These are phyloP conservation scores for Spathaspora sp. DNA, from an alignment of 805 yeast species.

Conservation along the genomic window DNA sequence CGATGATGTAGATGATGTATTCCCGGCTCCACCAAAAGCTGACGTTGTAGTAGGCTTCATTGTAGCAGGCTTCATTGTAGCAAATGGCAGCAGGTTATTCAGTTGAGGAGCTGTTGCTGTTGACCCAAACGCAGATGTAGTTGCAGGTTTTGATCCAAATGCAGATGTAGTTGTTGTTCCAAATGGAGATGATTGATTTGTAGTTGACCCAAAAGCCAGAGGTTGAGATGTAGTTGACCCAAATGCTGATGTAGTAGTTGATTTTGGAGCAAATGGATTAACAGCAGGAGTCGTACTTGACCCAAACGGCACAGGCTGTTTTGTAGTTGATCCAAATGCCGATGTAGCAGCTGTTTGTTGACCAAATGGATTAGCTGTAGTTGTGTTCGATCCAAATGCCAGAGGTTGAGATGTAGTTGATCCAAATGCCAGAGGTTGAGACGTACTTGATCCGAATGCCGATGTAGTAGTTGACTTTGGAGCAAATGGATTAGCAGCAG, in stretches of 20 bases:
- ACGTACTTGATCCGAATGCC: neutral
- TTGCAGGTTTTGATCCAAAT: neutral
- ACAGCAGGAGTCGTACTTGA: neutral
- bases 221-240: neutral
- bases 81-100: constrained; percentile 3
- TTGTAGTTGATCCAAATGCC: constrained; percentile 12
- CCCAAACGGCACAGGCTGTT: constrained; percentile 5
- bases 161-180: neutral
- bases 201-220: constrained; percentile 12
- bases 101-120: constrained; percentile 4
- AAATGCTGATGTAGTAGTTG: neutral
- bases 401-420: neutral
- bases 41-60: no score
- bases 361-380: neutral
- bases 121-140: neutral
- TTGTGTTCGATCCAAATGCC: neutral
- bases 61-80: neutral
- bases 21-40: no score
- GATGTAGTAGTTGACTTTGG: neutral
- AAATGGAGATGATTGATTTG: constrained; percentile 5
- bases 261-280: constrained; percentile 5
- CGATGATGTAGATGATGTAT: constrained; percentile 1
- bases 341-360: constrained; percentile 2
- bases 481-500: constrained; percentile 4
- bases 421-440: neutral